phyloP scores from a whole-genome alignment of 306 rosid species.

The Rosa lucieae region DNA sequence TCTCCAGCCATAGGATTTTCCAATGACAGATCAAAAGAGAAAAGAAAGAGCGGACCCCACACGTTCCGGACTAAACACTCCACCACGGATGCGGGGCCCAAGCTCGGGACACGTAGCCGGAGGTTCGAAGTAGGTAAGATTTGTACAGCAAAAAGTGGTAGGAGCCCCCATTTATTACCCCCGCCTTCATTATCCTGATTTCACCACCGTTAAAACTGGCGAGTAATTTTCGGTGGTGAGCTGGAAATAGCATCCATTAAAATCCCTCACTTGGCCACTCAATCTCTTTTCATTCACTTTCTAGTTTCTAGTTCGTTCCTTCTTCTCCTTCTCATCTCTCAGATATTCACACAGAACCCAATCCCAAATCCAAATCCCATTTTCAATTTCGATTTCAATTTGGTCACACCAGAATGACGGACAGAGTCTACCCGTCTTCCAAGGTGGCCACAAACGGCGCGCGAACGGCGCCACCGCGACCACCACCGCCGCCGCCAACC shows the following conservation, averaged over 20 bases:
- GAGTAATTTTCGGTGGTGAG: not conserved
- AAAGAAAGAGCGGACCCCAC: conserved; percentile 30
- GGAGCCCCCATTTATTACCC: not conserved
- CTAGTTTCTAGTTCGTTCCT: not conserved
- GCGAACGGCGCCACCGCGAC: conserved; percentile 24
- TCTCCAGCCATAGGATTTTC: not conserved
- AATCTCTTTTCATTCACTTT: not conserved
- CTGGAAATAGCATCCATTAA: not conserved
- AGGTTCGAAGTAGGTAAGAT: not conserved
- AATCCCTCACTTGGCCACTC: not conserved
- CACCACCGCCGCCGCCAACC: conserved; percentile 24
- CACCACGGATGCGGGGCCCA: not conserved
- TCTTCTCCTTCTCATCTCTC: not conserved
- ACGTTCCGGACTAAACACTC: not conserved
- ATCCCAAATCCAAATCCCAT: not conserved
- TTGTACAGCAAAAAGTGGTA: not conserved
- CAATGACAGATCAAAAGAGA: not conserved
- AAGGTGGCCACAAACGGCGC: conserved; percentile 47
- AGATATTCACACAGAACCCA: not conserved
- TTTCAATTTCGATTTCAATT: not conserved
- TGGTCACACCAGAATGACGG: conserved; percentile 44
- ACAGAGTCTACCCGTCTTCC: conserved; percentile 54
- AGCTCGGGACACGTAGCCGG: not conserved
- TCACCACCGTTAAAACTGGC: not conserved
- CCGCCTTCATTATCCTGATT: not conserved